phyloP scores from a whole-genome alignment of 805 yeast species.

The Kockiozyma suomiensis region DNA sequence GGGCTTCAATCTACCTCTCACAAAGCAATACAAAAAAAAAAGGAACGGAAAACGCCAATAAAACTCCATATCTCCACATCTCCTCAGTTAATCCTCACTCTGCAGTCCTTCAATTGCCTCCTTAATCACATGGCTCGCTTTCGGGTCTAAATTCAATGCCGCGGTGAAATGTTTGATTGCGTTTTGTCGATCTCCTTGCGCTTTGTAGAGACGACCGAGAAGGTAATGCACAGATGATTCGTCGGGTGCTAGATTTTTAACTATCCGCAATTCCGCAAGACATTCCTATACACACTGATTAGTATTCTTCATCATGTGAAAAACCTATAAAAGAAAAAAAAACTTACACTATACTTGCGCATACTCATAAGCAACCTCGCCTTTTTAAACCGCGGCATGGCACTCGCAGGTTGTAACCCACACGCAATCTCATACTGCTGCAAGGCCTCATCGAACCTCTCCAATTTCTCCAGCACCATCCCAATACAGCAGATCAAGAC shows the following conservation, averaged over 20 bases:
- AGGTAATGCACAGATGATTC: conserved; percentile 92
- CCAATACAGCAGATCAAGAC: conserved; percentile 92
- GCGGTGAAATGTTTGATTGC: conserved; percentile 86
- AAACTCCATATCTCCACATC: neutral
- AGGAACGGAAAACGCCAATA: neutral
- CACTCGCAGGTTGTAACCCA: conserved; percentile 79
- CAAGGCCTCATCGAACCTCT: conserved; percentile 69
- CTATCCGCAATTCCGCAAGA: conserved; percentile 67
- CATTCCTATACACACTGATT: conserved; percentile 54
- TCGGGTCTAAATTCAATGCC: conserved; percentile 90
- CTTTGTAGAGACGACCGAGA: conserved; percentile 82
- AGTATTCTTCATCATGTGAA: neutral
- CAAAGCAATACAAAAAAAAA: neutral
- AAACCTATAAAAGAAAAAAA: neutral
- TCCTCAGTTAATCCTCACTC: neutral
- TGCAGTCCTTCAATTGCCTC: conserved; percentile 68
- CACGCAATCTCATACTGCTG: conserved; percentile 82
- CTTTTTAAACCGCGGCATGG: conserved; percentile 83
- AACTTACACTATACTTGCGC: conserved; percentile 53
- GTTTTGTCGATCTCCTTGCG: conserved; percentile 67
- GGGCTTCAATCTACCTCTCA: no score
- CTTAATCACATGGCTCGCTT: conserved; percentile 65
- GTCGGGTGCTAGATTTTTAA: conserved; percentile 82
- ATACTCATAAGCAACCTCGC: conserved; percentile 77
- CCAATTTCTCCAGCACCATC: conserved; percentile 80